Conservation (phyloP, 805 yeast genomes). For the Metschnikowia baotianmanensis region DNA sequence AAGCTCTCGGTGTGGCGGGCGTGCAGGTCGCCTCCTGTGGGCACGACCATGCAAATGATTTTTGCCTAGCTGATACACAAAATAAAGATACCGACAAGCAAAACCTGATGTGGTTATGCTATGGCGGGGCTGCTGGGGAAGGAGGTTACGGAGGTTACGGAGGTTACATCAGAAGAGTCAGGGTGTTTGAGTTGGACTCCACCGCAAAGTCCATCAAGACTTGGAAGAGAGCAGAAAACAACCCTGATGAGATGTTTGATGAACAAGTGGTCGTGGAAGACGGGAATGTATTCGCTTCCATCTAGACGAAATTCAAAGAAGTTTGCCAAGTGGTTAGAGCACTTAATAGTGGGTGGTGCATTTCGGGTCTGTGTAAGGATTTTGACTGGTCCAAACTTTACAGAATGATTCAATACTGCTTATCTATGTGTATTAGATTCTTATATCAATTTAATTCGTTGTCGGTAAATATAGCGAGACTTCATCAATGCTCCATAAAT, state of each 20-base stretch:
- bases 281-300: constrained; percentile 8
- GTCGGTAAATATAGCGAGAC: no score
- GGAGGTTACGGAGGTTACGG: constrained; percentile 97
- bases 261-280: constrained; percentile 41
- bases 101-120: constrained; percentile 74
- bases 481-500: no score
- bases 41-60: constrained; percentile 95
- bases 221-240: constrained; percentile 72
- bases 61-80: constrained; percentile 59
- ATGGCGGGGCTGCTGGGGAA: constrained; percentile 92
- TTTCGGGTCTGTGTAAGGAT: no score
- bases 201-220: constrained; percentile 47
- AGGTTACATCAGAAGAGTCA: constrained; percentile 74
- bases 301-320: not conserved
- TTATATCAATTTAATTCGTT: no score
- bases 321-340: no score
- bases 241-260: constrained; percentile 49
- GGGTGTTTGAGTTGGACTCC: constrained; percentile 68
- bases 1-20: constrained; percentile 58
- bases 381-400: no score
- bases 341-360: not conserved
- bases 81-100: constrained; percentile 23
- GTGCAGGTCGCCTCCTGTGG: constrained; percentile 80
- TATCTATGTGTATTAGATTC: no score
- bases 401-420: no score